Evolutionary conservation across 192 early-diverging fungal species (phyloP).

Genomic region (Podila horticola): DNA sequence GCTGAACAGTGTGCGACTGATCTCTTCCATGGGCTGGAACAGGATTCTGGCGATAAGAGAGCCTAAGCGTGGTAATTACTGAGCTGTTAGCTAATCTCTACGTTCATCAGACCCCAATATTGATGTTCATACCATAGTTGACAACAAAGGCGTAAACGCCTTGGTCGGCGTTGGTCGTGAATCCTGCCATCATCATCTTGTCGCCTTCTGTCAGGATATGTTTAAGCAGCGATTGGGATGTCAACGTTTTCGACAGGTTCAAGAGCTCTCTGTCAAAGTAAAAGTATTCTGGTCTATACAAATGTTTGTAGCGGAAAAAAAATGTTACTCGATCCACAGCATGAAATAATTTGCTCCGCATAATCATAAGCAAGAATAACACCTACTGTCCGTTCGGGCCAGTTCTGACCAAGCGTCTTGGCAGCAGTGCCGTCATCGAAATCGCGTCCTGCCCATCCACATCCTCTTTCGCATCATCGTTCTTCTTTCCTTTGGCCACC

Average conservation of each 20-base stretch:
- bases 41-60: slow-evolving; percentile 90
- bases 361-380: not conserved
- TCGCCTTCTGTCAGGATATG: slow-evolving; percentile 97
- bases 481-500: slow-evolving; percentile 14
- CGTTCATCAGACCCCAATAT: no score
- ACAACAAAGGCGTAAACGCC: slow-evolving; percentile 87
- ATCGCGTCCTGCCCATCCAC: slow-evolving; percentile 27
- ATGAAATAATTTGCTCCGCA: no score
- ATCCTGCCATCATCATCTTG: slow-evolving; percentile 83
- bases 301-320: no score
- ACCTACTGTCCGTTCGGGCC: slow-evolving; percentile 48
- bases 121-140: slow-evolving; percentile 74
- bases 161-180: slow-evolving; percentile 66
- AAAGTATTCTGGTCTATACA: slow-evolving; percentile 37
- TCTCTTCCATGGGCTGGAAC: slow-evolving; percentile 96
- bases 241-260: slow-evolving; percentile 80
- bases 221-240: slow-evolving; percentile 91
- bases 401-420: slow-evolving; percentile 35
- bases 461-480: not conserved
- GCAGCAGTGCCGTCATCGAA: slow-evolving; percentile 40
- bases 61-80: slow-evolving; percentile 56
- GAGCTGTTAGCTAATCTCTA: not conserved
- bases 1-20: slow-evolving; percentile 85
- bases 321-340: no score
- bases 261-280: slow-evolving; percentile 72